phyloP scores from a whole-genome alignment of 2,329 filamentous ascomycete genomes.

The Stachybotrys elegans region DNA sequence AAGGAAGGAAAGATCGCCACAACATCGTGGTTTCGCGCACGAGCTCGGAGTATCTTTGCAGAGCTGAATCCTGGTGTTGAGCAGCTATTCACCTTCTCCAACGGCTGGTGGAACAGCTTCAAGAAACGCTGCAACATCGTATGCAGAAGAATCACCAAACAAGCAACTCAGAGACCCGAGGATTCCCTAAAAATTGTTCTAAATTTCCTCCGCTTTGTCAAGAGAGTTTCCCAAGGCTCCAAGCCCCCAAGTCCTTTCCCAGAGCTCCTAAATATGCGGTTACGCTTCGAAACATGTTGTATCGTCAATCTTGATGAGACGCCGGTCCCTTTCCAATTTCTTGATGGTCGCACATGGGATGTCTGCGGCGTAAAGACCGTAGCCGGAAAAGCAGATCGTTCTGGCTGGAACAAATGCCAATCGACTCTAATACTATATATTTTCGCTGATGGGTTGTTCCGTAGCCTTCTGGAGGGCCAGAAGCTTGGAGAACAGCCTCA shows the following conservation, averaged over 20 bases:
- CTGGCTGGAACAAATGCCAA: constrained; percentile 2
- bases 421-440: constrained; percentile 1
- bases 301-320: constrained; percentile 4
- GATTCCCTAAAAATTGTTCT: background rate
- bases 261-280: background rate
- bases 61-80: background rate
- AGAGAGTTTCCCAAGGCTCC: too few species aligned
- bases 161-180: background rate
- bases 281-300: background rate
- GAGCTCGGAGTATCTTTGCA: background rate
- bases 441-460: constrained; percentile 3
- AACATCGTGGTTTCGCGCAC: background rate
- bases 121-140: background rate
- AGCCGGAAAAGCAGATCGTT: background rate
- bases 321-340: constrained; percentile 3
- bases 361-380: background rate
- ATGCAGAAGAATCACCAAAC: background rate
- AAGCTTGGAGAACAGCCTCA: too few species aligned
- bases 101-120: background rate
- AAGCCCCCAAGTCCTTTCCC: too few species aligned
- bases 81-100: background rate
- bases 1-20: background rate
- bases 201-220: background rate
- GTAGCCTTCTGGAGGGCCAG: too few species aligned
- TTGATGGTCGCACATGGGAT: constrained; percentile 2